Percentiles rank a stretch among this genome's conserved stretches.
Conservation (phyloP, 768 basidiomycete genomes). For the Phanerochaete carnosa region DNA sequence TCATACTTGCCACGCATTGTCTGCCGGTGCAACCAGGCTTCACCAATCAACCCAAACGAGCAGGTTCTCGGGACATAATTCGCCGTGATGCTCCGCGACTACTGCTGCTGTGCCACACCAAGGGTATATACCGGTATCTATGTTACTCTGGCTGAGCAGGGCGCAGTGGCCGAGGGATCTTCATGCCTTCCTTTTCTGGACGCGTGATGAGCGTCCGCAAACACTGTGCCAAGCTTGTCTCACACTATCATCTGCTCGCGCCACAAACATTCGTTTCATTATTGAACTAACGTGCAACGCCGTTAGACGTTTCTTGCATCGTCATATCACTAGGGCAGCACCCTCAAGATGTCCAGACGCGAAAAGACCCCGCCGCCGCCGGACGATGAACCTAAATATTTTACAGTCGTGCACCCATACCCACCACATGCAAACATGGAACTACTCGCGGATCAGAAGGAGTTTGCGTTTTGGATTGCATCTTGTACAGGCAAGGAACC, state of each 20-base stretch:
- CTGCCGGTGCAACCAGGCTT: conserved; percentile 10
- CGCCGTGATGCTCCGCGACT: conserved; percentile 73
- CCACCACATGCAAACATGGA: conserved; percentile 41
- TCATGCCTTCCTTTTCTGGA: no score
- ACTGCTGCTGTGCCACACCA: conserved; percentile 93
- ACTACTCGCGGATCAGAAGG: conserved; percentile 31
- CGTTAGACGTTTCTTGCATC: no score
- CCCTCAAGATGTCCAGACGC: conserved; percentile 42
- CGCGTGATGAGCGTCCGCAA: no score
- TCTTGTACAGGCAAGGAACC: conserved; percentile 33
- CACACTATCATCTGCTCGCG: no score
- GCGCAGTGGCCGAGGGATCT: no score
- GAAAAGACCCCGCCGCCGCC: conserved; percentile 37
- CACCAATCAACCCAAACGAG: conserved; percentile 7
- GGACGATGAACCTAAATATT: conserved; percentile 42
- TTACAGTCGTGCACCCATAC: conserved; percentile 44
- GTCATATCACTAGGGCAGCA: no score
- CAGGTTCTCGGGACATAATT: conserved; percentile 43
- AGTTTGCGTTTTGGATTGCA: conserved; percentile 42
- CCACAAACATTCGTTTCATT: no score
- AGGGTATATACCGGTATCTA: conserved; percentile 91
- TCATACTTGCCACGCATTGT: not conserved
- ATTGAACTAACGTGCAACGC: no score
- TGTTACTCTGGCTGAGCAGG: conserved; percentile 72
- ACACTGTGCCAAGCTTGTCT: no score